Evolutionary conservation across 805 yeast genomes (phyloP), one percentile per base, ranked within the genome.

Genomic region (Phaffomyces opuntiae): DNA sequence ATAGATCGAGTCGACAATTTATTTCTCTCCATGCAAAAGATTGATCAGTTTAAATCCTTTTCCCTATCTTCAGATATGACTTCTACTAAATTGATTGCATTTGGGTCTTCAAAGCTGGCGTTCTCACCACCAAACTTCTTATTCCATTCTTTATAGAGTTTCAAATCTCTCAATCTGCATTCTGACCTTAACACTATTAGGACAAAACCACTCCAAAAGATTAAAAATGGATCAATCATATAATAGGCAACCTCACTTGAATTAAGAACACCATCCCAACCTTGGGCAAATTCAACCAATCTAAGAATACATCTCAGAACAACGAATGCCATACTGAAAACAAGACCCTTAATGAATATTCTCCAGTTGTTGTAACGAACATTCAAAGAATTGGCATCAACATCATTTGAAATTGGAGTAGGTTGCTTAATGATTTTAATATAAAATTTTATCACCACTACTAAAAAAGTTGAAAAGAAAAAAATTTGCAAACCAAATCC

Each of bases 401-500:
- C 8, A 24, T 35, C 8, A 5, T 12, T 25, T 26, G 42, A 32
- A 26, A 39, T n/a, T 4, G 25, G 27, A n/a, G 47, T 44, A 4
- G 38, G 43, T 14, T 31, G 16, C 16, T 33, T 44, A 3, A 8
- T 36, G 16, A 44, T 39, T 25, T 38, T 21, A 29, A 13, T 11
- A 12, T 34, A 36, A 17, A 41, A 39, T 25, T 33, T 38, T 1
- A 38, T 1, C 3, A 31, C 31, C 12, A 39, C 38, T 11, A 24
- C n/a, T 12, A 44, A 13, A 24, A 39, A 44, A 7, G 29, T 13
- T 9, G 17, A 5, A 13, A 39, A 44, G 16, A 36, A 44, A 19
- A 39, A 36, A 24, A 40, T 36, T 35, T 44, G 47, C 14, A 36
- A 24, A 3, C 34, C 37, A 36, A 44, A 44, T 2, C 47, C 47